Evolutionary conservation across 2,329 filamentous ascomycete genomes (phyloP).

Genomic region (Claviceps capensis): DNA sequence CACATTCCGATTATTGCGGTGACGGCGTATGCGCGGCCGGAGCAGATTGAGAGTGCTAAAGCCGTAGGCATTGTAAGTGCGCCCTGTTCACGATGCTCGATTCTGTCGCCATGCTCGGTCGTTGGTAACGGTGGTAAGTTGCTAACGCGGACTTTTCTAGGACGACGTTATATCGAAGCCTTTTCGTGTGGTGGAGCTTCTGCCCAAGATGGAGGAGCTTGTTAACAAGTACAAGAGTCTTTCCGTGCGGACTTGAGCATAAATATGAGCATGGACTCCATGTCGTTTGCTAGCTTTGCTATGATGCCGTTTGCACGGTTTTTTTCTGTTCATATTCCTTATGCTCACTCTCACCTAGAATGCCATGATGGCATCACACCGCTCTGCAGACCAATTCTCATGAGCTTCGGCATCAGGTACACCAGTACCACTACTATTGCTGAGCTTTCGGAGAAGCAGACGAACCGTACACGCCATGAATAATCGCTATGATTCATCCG

Average conservation of each 20-base stretch:
- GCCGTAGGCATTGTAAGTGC: conserved; percentile 55
- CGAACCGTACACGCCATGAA: too few species aligned
- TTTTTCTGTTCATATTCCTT: not conserved
- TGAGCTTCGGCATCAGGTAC: too few species aligned
- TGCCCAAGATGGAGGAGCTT: conserved; percentile 51
- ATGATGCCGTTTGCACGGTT: not conserved
- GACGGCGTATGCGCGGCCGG: conserved; percentile 65
- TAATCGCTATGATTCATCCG: too few species aligned
- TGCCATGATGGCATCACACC: too few species aligned
- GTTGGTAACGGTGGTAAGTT: not conserved
- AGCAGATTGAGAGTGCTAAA: conserved; percentile 60
- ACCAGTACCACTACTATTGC: too few species aligned
- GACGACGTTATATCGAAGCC: conserved; percentile 71
- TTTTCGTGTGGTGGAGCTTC: conserved; percentile 58
- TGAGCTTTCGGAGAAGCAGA: too few species aligned
- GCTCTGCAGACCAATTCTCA: too few species aligned
- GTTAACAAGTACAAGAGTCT: conserved; percentile 26
- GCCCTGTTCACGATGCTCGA: too few species aligned
- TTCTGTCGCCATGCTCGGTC: too few species aligned
- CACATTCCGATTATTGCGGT: conserved; percentile 72
- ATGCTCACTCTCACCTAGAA: too few species aligned
- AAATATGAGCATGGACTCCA: too few species aligned
- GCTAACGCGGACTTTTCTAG: conserved; percentile 18
- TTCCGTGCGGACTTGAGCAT: conserved; percentile 12
- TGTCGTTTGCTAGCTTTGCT: too few species aligned